phyloP scores from a whole-genome alignment of 768 basidiomycete genomes.

The Arthromyces matolae region DNA sequence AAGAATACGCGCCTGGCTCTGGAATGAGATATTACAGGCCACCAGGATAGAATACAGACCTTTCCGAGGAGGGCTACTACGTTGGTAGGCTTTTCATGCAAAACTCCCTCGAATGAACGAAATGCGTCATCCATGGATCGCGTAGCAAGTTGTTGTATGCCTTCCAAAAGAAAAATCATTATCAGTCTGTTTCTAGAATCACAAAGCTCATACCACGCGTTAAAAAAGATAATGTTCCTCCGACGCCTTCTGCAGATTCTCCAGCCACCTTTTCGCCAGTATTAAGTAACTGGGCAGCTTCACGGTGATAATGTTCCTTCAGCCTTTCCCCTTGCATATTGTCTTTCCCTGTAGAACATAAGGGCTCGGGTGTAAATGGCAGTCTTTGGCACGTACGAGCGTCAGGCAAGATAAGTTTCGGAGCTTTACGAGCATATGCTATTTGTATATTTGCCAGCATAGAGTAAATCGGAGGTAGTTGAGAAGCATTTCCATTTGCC shows the following conservation, averaged over 20 bases:
- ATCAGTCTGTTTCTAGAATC: background rate
- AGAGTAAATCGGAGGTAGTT: slow-evolving; percentile 71
- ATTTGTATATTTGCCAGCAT: slow-evolving; percentile 85
- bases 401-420: slow-evolving; percentile 69
- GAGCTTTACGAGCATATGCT: slow-evolving; percentile 75
- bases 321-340: slow-evolving; percentile 52
- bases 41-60: slow-evolving; percentile 33
- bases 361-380: too few relatives aligned
- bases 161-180: slow-evolving; percentile 32
- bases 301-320: slow-evolving; percentile 65
- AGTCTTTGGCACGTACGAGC: slow-evolving; percentile 54
- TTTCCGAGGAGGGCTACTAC: slow-evolving; percentile 85
- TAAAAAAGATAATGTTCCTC: slow-evolving; percentile 56
- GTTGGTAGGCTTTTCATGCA: slow-evolving; percentile 78
- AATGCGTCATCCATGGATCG: slow-evolving; percentile 80
- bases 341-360: slow-evolving; percentile 63
- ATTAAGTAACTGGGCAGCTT: slow-evolving; percentile 69
- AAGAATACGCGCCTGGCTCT: slow-evolving; percentile 70
- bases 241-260: slow-evolving; percentile 57
- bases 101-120: slow-evolving; percentile 76
- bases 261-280: slow-evolving; percentile 48
- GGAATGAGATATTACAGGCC: background rate
- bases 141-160: slow-evolving; percentile 77
- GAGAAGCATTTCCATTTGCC: slow-evolving; percentile 42
- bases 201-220: slow-evolving; percentile 54